Evolutionary conservation across 345 rosid genomes (phyloP).

Genomic region (Bruguiera sexangula): DNA sequence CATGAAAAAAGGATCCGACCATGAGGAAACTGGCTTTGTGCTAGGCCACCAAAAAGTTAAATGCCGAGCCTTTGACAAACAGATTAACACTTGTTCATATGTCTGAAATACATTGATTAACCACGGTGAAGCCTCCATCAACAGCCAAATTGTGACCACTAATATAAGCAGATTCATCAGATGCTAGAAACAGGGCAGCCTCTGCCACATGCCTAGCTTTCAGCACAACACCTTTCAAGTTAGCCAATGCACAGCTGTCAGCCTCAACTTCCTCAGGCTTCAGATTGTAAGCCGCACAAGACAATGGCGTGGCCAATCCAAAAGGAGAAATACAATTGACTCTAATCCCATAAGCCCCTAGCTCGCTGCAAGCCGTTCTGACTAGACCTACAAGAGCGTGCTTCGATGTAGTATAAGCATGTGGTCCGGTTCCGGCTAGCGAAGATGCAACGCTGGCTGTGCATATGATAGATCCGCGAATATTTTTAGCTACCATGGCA

Average conservation of each 20-base stretch:
- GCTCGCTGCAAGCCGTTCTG: constrained; percentile 63
- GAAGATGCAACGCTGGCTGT: constrained; percentile 61
- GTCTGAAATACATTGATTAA: constrained; percentile 27
- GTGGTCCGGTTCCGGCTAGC: constrained; percentile 66
- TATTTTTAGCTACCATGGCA: constrained; percentile 59
- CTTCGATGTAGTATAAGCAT: constrained; percentile 72
- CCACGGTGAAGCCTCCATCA: constrained; percentile 85
- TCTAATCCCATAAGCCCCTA: constrained; percentile 78
- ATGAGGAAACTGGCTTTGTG: too few relatives aligned
- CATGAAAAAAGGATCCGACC: constrained; percentile 1
- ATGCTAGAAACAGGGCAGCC: constrained; percentile 79
- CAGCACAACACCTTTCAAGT: constrained; percentile 63
- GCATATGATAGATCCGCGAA: constrained; percentile 79
- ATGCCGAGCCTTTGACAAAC: background rate
- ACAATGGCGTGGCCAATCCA: constrained; percentile 78
- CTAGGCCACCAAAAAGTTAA: background rate
- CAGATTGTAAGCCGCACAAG: constrained; percentile 51
- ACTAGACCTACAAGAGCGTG: constrained; percentile 77
- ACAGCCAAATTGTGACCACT: constrained; percentile 84
- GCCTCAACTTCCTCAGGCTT: constrained; percentile 48
- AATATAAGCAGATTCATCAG: constrained; percentile 74
- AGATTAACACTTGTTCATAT: background rate
- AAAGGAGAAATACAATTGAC: constrained; percentile 81
- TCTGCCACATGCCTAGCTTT: constrained; percentile 79
- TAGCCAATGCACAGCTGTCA: constrained; percentile 34